Base-by-base conservation (phyloP, 345 rosid genomes). In the Brassica napus region DNA sequence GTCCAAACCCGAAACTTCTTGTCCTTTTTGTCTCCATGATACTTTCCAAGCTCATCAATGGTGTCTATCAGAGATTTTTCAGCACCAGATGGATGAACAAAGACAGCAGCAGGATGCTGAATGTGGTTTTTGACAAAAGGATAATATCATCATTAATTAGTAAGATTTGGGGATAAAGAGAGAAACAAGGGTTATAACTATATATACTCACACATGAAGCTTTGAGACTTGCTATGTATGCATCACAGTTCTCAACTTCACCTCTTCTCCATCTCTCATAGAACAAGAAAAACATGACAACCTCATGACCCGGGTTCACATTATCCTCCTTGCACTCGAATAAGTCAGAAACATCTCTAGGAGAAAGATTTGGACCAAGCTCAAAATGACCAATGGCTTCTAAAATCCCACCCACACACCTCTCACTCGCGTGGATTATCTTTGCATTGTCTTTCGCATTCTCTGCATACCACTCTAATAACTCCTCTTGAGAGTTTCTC, bases 401-500 rank as follows among this genome's bases (percentile, higher is more conserved):
- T 49, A 93, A 80, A 77, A 91, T 95, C 68, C 92, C 99, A 60
- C 89, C 87, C 3, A 94, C 98, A 85, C 99, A 95, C 79, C 91
- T 87, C 83, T 90, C 92, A 28, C 79, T 83, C 11, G 97, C 93
- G 70, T 91, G 99, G 74, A 91, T 81, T 79, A 93, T 85, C 60
- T 88, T 91, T 4, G 91, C 71, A 77, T 93, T 91, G 58, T 78
- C 77, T 84, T 93, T 93, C 52, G 92, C 94, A 83, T 95, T 90
- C 83, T 86, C 87, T 82, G 84, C 85, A 73, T 90, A 84, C 99
- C 99, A 93, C 78, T 81, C 93, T 85, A 95, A 81, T 80, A 95
- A 82, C 84, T 95, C 98, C 81, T 91, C 99, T 83, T 89, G 98
- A 71, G 99, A 93, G 88, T 95, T 95, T 83, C 86, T 88, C 49